These are phyloP conservation scores for Globisporangium recalcitrans DNA, from an alignment of 352 stramenopile genomes.

Conservation along the genomic window DNA sequence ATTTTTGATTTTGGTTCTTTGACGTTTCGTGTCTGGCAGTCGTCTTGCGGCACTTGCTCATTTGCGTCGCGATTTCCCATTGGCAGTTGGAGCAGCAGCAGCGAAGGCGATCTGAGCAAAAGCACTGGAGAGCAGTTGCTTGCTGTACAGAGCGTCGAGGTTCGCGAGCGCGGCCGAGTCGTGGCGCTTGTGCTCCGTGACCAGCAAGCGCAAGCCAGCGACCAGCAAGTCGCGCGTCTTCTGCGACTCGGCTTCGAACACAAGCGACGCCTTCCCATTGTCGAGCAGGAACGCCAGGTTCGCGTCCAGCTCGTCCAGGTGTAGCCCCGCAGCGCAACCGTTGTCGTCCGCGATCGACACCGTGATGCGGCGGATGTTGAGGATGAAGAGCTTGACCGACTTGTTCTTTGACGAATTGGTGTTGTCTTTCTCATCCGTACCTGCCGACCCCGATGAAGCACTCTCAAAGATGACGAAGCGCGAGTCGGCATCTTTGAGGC, in stretches of 20 bases:
- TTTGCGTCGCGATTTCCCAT: constrained; percentile 2
- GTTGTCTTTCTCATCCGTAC: background rate
- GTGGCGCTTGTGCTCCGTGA: constrained; percentile 48
- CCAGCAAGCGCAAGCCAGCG: constrained; percentile 52
- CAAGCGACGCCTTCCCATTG: constrained; percentile 52
- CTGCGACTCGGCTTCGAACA: constrained; percentile 57
- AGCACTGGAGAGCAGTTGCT: constrained; percentile 8
- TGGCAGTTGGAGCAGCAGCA: background rate
- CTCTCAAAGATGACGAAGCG: constrained; percentile 58
- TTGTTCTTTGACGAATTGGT: constrained; percentile 35
- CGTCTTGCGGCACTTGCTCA: background rate
- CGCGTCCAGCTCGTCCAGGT: constrained; percentile 22
- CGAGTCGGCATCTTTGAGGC: constrained; percentile 31
- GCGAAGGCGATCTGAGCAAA: background rate
- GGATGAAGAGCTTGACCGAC: constrained; percentile 43
- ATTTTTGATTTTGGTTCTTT: background rate
- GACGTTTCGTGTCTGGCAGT: background rate
- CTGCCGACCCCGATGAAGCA: constrained; percentile 13
- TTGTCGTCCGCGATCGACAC: constrained; percentile 17
- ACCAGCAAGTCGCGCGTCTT: constrained; percentile 71
- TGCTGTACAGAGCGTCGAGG: constrained; percentile 17
- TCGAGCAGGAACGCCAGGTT: constrained; percentile 42
- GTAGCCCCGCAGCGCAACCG: background rate
- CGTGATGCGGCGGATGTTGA: constrained; percentile 51
- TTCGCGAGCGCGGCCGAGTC: constrained; percentile 34